Percentiles rank a stretch among this genome's conserved stretches.
phyloP scores from a whole-genome alignment of 345 rosid species.

The Citrus reticulata region DNA sequence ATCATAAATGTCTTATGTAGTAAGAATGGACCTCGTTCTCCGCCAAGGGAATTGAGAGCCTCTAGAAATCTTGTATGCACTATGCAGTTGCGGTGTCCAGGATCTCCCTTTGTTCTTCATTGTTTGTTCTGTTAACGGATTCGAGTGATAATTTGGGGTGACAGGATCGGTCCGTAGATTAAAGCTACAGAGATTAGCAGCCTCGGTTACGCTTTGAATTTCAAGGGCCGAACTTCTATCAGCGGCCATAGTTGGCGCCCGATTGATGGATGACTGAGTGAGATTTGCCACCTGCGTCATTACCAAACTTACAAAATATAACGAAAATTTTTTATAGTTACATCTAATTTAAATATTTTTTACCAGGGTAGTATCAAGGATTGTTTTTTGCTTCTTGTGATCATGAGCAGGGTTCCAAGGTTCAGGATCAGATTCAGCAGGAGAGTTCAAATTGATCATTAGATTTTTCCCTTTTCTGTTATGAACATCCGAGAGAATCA shows the following conservation, averaged over 20 bases:
- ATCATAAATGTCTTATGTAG: neutral
- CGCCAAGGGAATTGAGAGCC: slow-evolving; percentile 21
- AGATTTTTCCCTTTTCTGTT: neutral
- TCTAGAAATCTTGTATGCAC: slow-evolving; percentile 11
- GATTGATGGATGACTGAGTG: neutral
- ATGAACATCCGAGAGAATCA: neutral
- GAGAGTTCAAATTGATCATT: neutral
- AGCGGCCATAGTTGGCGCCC: neutral
- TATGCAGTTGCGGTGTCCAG: slow-evolving; percentile 32
- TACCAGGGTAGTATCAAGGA: neutral
- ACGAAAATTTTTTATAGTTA: neutral
- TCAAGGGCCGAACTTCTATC: neutral
- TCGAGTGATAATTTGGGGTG: neutral
- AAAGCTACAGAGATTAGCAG: neutral
- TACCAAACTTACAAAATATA: too few species aligned
- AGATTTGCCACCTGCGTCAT: neutral
- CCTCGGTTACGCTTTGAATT: neutral
- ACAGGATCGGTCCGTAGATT: neutral
- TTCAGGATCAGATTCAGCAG: neutral
- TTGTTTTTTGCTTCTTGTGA: neutral
- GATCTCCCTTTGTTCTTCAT: slow-evolving; percentile 16
- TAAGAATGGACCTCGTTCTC: slow-evolving; percentile 18
- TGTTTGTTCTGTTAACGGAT: slow-evolving; percentile 3
- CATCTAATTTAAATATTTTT: neutral
- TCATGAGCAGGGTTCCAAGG: neutral